phyloP scores from a whole-genome alignment of 2,329 filamentous ascomycete species.

The Pyricularia grisea region DNA sequence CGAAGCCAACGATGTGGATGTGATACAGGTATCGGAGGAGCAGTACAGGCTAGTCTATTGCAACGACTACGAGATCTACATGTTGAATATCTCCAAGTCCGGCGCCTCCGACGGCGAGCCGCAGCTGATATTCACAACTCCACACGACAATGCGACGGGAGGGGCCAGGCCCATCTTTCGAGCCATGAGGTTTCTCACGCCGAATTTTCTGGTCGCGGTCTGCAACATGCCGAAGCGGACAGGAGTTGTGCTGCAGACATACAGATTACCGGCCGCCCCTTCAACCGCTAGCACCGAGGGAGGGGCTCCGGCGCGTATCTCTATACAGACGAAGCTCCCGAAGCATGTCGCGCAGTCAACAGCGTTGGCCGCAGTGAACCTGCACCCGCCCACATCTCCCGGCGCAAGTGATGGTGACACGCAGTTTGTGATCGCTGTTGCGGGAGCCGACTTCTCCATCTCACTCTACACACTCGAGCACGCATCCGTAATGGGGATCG shows the following conservation, averaged over 20 bases:
- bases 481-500: constrained; percentile 32
- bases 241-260: constrained; percentile 46
- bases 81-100: constrained; percentile 43
- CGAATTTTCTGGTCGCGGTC: constrained; percentile 46
- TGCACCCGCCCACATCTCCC: constrained; percentile 44
- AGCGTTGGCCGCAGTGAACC: constrained; percentile 65
- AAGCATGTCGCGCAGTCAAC: constrained; percentile 64
- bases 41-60: constrained; percentile 71
- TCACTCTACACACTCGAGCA: constrained; percentile 71
- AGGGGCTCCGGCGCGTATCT: constrained; percentile 32
- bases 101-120: constrained; percentile 31
- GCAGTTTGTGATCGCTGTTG: constrained; percentile 74
- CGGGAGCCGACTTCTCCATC: constrained; percentile 71
- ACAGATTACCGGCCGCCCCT: constrained; percentile 35
- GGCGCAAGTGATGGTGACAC: constrained; percentile 46
- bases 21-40: constrained; percentile 51
- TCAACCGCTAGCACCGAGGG: constrained; percentile 7
- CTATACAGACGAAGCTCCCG: constrained; percentile 49
- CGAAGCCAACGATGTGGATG: constrained; percentile 62
- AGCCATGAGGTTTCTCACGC: constrained; percentile 48
- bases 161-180: constrained; percentile 41
- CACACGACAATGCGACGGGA: constrained; percentile 29
- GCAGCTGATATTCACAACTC: constrained; percentile 45
- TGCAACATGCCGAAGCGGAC: constrained; percentile 50
- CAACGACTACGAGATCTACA: constrained; percentile 64